Conservation (phyloP, 768 basidiomycete species). For the Chalciporus chontae region DNA sequence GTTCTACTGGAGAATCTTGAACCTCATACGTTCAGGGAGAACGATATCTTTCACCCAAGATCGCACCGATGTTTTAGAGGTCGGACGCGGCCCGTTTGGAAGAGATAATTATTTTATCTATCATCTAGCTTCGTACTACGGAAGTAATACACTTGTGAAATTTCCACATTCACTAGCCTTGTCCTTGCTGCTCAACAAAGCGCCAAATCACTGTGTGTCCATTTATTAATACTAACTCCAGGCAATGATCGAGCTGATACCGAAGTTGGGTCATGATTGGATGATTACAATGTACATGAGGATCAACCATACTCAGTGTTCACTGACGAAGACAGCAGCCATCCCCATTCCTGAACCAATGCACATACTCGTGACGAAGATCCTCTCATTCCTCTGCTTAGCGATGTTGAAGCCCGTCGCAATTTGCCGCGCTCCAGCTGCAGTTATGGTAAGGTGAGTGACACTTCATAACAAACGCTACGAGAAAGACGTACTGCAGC, state of each 20-base stretch:
- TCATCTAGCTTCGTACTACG: background rate
- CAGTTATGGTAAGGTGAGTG: conserved; percentile 4
- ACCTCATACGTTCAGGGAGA: conserved; percentile 55
- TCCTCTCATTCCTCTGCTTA: conserved; percentile 67
- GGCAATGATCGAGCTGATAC: background rate
- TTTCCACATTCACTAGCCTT: too few species aligned
- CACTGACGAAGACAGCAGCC: conserved; percentile 82
- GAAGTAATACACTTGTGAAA: too few species aligned
- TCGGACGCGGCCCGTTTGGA: conserved; percentile 65
- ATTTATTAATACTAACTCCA: too few species aligned
- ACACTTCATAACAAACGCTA: conserved; percentile 3
- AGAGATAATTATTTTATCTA: conserved; percentile 35
- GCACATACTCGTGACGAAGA: conserved; percentile 92
- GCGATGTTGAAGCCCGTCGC: conserved; percentile 81
- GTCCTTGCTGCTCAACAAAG: too few species aligned
- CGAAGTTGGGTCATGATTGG: background rate
- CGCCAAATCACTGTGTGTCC: too few species aligned
- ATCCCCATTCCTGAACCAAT: conserved; percentile 90
- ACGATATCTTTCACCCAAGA: conserved; percentile 61
- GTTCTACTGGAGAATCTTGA: conserved; percentile 51
- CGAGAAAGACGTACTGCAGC: conserved; percentile 59
- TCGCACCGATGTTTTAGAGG: conserved; percentile 46
- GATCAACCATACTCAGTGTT: conserved; percentile 50
- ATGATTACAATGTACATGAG: too few species aligned
- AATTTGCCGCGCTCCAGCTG: conserved; percentile 83